Conservation (phyloP, 192 early-diverging fungal genomes). For the Radiomyces spectabilis region DNA sequence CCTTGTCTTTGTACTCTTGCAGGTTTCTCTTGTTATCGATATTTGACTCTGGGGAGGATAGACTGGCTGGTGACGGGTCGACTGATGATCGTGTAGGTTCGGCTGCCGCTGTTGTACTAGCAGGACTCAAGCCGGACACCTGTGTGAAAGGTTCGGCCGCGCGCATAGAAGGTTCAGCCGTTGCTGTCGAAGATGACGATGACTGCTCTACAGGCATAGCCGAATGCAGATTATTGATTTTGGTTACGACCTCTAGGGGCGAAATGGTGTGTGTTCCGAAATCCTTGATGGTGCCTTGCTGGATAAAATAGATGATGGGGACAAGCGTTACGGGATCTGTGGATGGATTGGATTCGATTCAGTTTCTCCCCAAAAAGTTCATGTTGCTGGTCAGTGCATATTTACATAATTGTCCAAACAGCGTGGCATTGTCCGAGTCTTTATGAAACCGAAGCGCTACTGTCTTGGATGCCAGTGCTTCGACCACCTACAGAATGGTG, state of each 20-base stretch:
- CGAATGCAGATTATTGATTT: background rate
- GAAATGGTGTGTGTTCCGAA: slow-evolving; percentile 8
- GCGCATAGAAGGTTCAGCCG: background rate
- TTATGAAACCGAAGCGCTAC: slow-evolving; percentile 12
- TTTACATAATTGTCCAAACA: slow-evolving; percentile 28
- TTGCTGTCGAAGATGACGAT: background rate
- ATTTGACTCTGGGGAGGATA: too few relatives aligned
- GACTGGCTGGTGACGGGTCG: background rate
- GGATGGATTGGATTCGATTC: too few relatives aligned
- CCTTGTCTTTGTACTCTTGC: too few relatives aligned
- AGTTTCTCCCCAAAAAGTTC: too few relatives aligned
- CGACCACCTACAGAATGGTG: slow-evolving; percentile 1
- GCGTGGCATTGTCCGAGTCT: slow-evolving; percentile 11
- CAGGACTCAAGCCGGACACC: too few relatives aligned
- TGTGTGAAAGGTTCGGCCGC: background rate
- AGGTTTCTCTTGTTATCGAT: too few relatives aligned
- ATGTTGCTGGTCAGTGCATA: too few relatives aligned
- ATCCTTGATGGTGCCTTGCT: slow-evolving; percentile 18
- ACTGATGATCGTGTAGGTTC: background rate
- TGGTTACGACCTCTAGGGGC: background rate
- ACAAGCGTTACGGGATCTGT: slow-evolving; percentile 7
- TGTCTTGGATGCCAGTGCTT: background rate
- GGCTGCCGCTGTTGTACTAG: background rate
- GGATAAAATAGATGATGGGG: slow-evolving; percentile 20
- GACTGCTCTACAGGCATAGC: background rate